Evolutionary conservation across 2,329 filamentous ascomycete species (phyloP), one percentile per base, ranked within the genome.

Genomic region (Fusarium sp.): DNA sequence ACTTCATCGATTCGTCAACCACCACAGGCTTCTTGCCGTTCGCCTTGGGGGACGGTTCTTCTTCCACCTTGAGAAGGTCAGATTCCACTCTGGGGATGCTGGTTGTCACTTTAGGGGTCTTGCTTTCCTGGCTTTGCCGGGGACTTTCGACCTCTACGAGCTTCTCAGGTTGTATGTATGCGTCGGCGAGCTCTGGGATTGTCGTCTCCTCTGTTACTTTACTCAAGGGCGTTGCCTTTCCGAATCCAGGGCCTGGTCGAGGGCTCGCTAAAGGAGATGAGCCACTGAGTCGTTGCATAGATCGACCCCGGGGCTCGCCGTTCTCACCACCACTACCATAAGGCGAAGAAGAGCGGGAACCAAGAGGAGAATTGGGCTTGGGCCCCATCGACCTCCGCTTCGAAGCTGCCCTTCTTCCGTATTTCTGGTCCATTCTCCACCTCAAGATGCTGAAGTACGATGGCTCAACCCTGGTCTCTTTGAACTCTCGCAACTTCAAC

Each of bases 381-480:
- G 84, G 82, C 4, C 79, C 83, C 73, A 83, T 82, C 3, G 89
- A 90, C 70, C 82, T 87, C 65, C 89, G 85, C 80, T 88, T 71
- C 33, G 69, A 87, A 56, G 81, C 81, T 42, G 81, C 80, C 37
- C 87, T 85, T 65, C 96, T 88, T 50, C 95, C 95, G 80, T 96
- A 92, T 84, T 97, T 98, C 81, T 98, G 95, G 80, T 99, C 96
- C 83, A 92, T 91, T 79, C 96, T 91, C 94, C 96, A 98, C 74
- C 96, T 89, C 75, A 99, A 85, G 78, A 99, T 97, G 79, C 97
- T 95, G 78, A 99, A 91, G 81, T 98, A 99, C 30, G 91, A 88
- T 23, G 96, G 96, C 82, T 98, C 95, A 59, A 98, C 93, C 59
- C 93, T 93, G 73, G 92, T 89, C 56, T 91, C 88, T 85, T 93